Evolutionary conservation across 805 yeast genomes (phyloP).

Genomic region (Saturnispora zaruensis): DNA sequence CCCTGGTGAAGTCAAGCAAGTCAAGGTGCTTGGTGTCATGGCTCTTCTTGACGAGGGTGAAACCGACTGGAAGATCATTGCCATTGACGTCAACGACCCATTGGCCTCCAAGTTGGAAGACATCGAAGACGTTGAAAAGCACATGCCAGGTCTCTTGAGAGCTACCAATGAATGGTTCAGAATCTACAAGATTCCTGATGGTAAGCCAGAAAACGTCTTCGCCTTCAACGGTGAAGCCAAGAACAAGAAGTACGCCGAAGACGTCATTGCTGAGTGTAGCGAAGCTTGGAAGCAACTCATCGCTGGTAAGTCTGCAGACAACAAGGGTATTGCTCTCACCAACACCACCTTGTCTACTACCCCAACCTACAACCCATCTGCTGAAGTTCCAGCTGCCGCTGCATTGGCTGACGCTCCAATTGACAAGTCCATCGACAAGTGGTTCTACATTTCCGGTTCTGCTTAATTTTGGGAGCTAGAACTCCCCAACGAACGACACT

Average conservation of each 20-base stretch:
- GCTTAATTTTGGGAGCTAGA: slow-evolving; percentile 23
- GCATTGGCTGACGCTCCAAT: slow-evolving; percentile 83
- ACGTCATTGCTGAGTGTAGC: slow-evolving; percentile 71
- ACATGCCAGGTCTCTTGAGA: slow-evolving; percentile 87
- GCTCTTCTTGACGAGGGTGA: slow-evolving; percentile 92
- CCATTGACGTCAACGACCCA: slow-evolving; percentile 80
- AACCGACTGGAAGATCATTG: slow-evolving; percentile 88
- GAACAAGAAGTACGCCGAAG: slow-evolving; percentile 78
- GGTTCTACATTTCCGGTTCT: slow-evolving; percentile 94
- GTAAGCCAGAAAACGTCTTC: slow-evolving; percentile 92
- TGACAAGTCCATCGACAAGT: slow-evolving; percentile 93
- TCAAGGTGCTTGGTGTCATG: slow-evolving; percentile 88
- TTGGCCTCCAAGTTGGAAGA: slow-evolving; percentile 80
- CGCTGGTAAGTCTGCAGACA: slow-evolving; percentile 47
- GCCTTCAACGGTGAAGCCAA: slow-evolving; percentile 95
- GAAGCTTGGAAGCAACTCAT: slow-evolving; percentile 78
- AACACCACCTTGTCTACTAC: slow-evolving; percentile 63
- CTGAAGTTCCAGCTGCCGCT: slow-evolving; percentile 60
- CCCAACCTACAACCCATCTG: slow-evolving; percentile 42
- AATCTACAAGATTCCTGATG: slow-evolving; percentile 96
- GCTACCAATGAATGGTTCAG: slow-evolving; percentile 98
- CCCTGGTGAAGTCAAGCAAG: slow-evolving; percentile 75
- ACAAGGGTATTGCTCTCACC: slow-evolving; percentile 63
- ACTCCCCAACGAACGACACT: neutral
- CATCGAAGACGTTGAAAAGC: slow-evolving; percentile 81